Evolutionary conservation across 306 rosid genomes (phyloP), one percentile per base, ranked within the genome.

Genomic region (Lathyrus aphaca): DNA sequence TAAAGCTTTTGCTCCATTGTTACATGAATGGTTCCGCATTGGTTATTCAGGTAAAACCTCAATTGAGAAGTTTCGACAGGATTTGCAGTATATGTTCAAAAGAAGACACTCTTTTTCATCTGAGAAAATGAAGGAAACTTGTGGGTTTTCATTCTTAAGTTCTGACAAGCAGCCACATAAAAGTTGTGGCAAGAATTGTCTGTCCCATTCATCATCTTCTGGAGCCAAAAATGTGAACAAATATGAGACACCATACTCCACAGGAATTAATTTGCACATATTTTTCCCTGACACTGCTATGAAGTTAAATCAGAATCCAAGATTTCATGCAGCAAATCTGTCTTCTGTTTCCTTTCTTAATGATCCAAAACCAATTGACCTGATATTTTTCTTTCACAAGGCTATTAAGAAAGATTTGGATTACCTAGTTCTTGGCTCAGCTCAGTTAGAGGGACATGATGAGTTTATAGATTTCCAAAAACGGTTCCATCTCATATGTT

Each of bases 381-480:
- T 90, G 68, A 71, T 94, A 67, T 84, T 88, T 79, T 85, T 83
- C 85, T 82, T 90, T 82, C 98, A 94, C 86, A 90, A 90, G 84
- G 98, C 97, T 71, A 85, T 94, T 69, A 94, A 80, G 89, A 86
- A 84, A 74, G 98, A 94, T 76, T 76, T 94, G 88, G 97, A 88
- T 25, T 86, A 84, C 87, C 86, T 94, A 42, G 92, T 90, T 55
- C 74, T 63, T 78, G 86, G 90, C 65, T 94, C 98, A 50, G 81
- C 87, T 62, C 88, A 87, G 82, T 78, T 94, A 81, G 86, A 85
- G 45, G 81, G 80, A 71, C 83, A 90, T 78, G 76, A 42, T 69
- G 68, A 76, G 64, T 75, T 94, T 4, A 14, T 68, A 73, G 91
- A 88, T 57, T 90, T 94, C 78, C 56, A 44, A 17, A 83, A 45